Base-by-base conservation (phyloP, 768 basidiomycete species). In the Boletus tomentosulus region DNA sequence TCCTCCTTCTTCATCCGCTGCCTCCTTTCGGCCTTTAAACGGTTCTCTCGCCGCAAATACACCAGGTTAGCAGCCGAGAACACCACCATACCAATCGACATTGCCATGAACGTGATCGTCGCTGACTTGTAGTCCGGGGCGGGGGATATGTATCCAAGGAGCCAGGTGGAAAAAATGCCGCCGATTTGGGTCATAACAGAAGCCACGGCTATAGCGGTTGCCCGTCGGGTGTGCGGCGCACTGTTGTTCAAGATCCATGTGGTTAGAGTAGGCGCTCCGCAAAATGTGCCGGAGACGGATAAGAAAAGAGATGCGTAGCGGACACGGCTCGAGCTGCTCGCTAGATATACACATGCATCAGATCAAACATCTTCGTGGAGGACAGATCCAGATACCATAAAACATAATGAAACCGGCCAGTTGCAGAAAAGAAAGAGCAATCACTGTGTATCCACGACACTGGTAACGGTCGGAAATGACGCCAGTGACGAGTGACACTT, bases 201-300 rank as follows among this genome's bases (percentile, higher is more conserved):
- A 34, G 74, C 72, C 16, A 84, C 69, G 8, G 81, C 83, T 37
- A 85, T 74, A 13, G 77, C 72, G 1, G 83, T 83, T 2, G 83
- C 85, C 4, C 84, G 77, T 34, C 82, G 72, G 27, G 72, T 68
- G 54, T 83, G 76, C 0, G 84, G 84, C 3, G 79, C 71, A 4
- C 79, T 73, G 66, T 86, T 86, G 66, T 86, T 86, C 9, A 81
- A 75, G 44, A 74, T 68, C 85, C 85, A 86, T 0, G 84, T 76
- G 1, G 73, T 74, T 19, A 82, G 59, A 0, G 82, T 70, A 0
- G 84, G 82, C 1, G 76, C 78, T 0, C 72, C 64, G 25, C 74
- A 65, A 63, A 81, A 83, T 0, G 75, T 70, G 6, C 84, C 82
- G 0, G 77, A 60, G 27, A 83, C 71, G 3, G 75, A 75, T 48